phyloP scores from a whole-genome alignment of 1,284 basidiomycete genomes.

The Ganoderma multipileum region DNA sequence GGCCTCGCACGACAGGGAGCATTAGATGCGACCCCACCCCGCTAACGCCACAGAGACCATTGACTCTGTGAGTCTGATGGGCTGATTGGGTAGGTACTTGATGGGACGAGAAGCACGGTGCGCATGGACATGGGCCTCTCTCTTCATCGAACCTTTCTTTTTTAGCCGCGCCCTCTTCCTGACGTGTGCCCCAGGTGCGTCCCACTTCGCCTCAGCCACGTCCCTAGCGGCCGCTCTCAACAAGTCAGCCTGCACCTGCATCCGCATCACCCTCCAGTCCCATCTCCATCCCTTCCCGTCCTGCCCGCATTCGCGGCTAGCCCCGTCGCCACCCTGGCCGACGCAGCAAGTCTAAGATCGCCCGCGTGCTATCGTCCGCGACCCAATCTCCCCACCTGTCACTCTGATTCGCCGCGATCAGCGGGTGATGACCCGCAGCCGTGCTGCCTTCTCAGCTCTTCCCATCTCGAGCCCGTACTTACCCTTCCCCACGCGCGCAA shows the following conservation, averaged over 20 bases:
- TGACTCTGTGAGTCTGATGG: conserved; percentile 32
- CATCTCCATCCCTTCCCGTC: background rate
- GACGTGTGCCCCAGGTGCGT: conserved; percentile 27
- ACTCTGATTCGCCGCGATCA: conserved; percentile 30
- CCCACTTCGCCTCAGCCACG: conserved; percentile 25
- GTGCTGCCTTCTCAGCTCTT: conserved; percentile 19
- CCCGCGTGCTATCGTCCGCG: background rate
- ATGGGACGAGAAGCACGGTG: conserved; percentile 33
- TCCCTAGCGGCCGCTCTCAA: conserved; percentile 17
- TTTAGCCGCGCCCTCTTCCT: conserved; percentile 26
- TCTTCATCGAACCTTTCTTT: conserved; percentile 22
- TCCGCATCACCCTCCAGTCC: background rate
- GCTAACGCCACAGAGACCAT: conserved; percentile 32
- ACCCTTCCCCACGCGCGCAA: conserved; percentile 19
- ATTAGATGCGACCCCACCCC: conserved; percentile 25
- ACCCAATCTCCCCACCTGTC: conserved; percentile 9
- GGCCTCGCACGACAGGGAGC: conserved; percentile 29
- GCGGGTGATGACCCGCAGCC: conserved; percentile 33
- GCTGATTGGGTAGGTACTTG: conserved; percentile 32
- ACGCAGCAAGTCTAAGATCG: background rate
- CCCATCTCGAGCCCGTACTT: conserved; percentile 10
- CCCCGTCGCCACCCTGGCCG: background rate
- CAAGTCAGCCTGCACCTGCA: too few relatives aligned
- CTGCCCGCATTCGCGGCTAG: background rate
- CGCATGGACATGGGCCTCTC: conserved; percentile 31